These are phyloP conservation scores for Plasmopara viticola DNA, from an alignment of 352 stramenopile species.

Conservation along the genomic window DNA sequence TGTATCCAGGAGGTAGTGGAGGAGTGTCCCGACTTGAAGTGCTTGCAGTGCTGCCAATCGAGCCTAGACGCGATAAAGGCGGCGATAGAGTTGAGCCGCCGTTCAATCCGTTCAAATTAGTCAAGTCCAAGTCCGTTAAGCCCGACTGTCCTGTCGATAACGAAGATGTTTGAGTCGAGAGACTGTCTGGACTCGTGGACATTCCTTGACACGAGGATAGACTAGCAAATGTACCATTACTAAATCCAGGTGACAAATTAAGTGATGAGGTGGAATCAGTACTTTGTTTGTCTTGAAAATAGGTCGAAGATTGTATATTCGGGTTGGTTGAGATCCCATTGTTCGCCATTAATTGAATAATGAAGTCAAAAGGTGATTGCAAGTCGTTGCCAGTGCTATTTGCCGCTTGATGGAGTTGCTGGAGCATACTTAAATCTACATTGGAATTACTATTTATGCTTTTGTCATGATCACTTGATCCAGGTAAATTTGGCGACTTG, in stretches of 20 bases:
- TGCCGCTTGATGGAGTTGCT: slow-evolving; percentile 19
- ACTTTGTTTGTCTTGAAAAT: slow-evolving; percentile 15
- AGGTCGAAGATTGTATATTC: slow-evolving; percentile 5
- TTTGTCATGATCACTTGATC: slow-evolving; percentile 9
- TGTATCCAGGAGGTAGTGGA: slow-evolving; percentile 21
- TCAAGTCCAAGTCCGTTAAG: slow-evolving; percentile 20
- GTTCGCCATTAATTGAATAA: slow-evolving; percentile 26
- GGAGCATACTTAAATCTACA: slow-evolving; percentile 19
- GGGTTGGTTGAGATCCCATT: slow-evolving; percentile 22
- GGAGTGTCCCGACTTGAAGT: slow-evolving; percentile 18
- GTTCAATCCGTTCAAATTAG: slow-evolving; percentile 17
- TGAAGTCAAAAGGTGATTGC: slow-evolving; percentile 23
- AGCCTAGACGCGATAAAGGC: slow-evolving; percentile 25
- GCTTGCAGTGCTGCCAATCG: slow-evolving; percentile 23
- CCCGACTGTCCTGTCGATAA: slow-evolving; percentile 10
- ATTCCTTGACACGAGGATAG: slow-evolving; percentile 11
- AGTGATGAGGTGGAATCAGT: slow-evolving; percentile 10
- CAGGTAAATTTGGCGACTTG: not conserved
- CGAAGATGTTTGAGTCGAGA: slow-evolving; percentile 12
- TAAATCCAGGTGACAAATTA: slow-evolving; percentile 13
- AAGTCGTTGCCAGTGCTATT: slow-evolving; percentile 3
- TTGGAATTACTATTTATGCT: slow-evolving; percentile 15
- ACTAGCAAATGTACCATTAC: slow-evolving; percentile 14
- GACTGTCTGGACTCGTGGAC: not conserved
- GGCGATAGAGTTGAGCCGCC: slow-evolving; percentile 13